Evolutionary conservation across 192 early-diverging fungal species (phyloP), one percentile per base, ranked within the genome.

Genomic region (Chytriomyces confervae): DNA sequence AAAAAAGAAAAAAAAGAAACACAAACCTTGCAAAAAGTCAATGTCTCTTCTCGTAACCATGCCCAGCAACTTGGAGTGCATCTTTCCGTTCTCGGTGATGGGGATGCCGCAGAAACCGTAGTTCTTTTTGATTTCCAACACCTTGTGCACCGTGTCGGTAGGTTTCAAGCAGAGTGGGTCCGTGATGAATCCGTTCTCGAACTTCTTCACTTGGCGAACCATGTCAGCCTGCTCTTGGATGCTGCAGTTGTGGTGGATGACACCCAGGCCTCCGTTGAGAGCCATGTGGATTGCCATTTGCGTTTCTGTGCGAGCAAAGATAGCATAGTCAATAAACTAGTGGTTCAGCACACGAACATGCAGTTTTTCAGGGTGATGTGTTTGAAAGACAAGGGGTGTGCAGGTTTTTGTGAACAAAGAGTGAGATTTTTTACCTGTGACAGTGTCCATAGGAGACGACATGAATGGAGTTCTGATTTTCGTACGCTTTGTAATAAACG

Each of bases 201-300:
- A 99, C 83, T 92, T 95, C 87, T 87, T 67, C 82, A 99, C 97
- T 81, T 94, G 94, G 78, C 95, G 90, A 49, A 99, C 97, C 97
- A 99, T 99, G 8, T 94, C 93, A 10, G 95, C 95, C 89, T 99
- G 97, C 85, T 96, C 95, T 53, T 94, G 94, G 60, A 96, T 86
- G 27, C 92, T 89, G 85, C 96, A 99, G 89, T 99, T 99, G 91
- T 97, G 91, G 86, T 99, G 97, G 81, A 99, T 94, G 61, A 99
- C 94, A 80, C 97, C 97, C 74, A 99, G 88, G 20, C 97, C 97
- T 70, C 97, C 97, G 62, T 92, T 93, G 80, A 94, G 86, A 62
- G 96, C 96, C 94, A 99, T 96, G 75, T 93, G 91, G 82, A 97
- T 95, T 51, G 97, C 97, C 97, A 99, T 99, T n/a, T 95, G 91